Conservation (phyloP, 768 basidiomycete genomes). For the Leccinum disarticulatum region DNA sequence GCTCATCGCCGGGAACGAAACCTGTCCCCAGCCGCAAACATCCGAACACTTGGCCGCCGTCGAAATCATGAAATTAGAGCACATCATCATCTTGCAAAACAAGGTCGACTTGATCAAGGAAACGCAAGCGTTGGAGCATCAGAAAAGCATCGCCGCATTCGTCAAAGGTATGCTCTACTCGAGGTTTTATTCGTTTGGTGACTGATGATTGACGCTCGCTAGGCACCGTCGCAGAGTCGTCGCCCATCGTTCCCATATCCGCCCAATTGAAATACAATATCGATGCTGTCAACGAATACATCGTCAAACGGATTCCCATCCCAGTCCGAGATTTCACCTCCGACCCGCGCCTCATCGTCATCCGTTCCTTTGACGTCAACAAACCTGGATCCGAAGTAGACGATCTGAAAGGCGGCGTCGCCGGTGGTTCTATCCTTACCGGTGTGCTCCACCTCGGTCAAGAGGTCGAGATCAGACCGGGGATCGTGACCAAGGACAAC, state of each 20-base stretch:
- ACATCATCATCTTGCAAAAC: constrained; percentile 98
- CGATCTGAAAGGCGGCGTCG: constrained; percentile 97
- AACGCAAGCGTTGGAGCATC: constrained; percentile 89
- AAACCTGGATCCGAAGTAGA: constrained; percentile 97
- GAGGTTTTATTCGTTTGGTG: neutral
- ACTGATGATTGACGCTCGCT: neutral
- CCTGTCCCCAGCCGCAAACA: constrained; percentile 98
- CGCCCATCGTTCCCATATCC: constrained; percentile 98
- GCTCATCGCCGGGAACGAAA: constrained; percentile 96
- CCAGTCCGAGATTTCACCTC: constrained; percentile 91
- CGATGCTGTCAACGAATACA: constrained; percentile 98
- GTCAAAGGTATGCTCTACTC: constrained; percentile 70
- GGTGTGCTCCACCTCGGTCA: constrained; percentile 88
- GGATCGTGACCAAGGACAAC: constrained; percentile 93
- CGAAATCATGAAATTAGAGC: constrained; percentile 98
- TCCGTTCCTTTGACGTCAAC: constrained; percentile 99
- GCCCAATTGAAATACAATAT: constrained; percentile 99
- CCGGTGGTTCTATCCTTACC: constrained; percentile 92
- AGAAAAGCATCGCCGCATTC: constrained; percentile 93
- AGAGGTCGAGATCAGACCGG: constrained; percentile 96
- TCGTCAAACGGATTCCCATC: constrained; percentile 94
- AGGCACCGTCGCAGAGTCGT: constrained; percentile 97
- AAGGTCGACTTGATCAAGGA: constrained; percentile 99
- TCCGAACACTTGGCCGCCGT: constrained; percentile 98
- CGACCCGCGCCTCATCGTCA: constrained; percentile 93